Conservation (phyloP, 805 yeast species). For the Brettanomyces bruxellensis region DNA sequence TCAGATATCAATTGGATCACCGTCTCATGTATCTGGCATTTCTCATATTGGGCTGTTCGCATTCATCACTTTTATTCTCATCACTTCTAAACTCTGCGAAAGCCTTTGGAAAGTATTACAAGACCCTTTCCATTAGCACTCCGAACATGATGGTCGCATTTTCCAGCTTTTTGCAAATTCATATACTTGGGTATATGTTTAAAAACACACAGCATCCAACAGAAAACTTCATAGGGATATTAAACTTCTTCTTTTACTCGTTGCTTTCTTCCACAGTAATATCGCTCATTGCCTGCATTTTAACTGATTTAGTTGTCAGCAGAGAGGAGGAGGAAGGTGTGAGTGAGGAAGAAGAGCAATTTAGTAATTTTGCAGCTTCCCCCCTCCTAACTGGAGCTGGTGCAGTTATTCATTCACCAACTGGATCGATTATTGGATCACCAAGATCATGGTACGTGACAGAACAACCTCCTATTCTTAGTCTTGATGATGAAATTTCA, state of each 20-base stretch:
- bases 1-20: constrained; percentile 23
- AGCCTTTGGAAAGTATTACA: constrained; percentile 53
- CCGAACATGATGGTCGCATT: constrained; percentile 45
- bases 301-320: constrained; percentile 19
- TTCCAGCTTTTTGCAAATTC: constrained; percentile 23
- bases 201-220: constrained; percentile 6
- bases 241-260: constrained; percentile 15
- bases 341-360: constrained; percentile 16
- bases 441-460: constrained; percentile 23
- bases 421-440: constrained; percentile 17
- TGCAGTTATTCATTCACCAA: constrained; percentile 19
- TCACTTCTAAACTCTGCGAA: constrained; percentile 74
- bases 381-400: constrained; percentile 26
- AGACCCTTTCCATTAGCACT: constrained; percentile 73
- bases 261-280: constrained; percentile 11
- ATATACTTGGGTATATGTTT: constrained; percentile 14
- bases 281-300: constrained; percentile 20
- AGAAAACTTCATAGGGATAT: constrained; percentile 12
- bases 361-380: constrained; percentile 24
- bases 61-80: constrained; percentile 59
- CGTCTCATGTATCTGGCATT: constrained; percentile 39
- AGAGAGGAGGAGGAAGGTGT: constrained; percentile 16
- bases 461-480: constrained; percentile 14
- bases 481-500: constrained; percentile 20
- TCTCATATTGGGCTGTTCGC: constrained; percentile 57